Evolutionary conservation across 345 rosid species (phyloP), one percentile per base, ranked within the genome.

Genomic region (Ailanthus altissimus): DNA sequence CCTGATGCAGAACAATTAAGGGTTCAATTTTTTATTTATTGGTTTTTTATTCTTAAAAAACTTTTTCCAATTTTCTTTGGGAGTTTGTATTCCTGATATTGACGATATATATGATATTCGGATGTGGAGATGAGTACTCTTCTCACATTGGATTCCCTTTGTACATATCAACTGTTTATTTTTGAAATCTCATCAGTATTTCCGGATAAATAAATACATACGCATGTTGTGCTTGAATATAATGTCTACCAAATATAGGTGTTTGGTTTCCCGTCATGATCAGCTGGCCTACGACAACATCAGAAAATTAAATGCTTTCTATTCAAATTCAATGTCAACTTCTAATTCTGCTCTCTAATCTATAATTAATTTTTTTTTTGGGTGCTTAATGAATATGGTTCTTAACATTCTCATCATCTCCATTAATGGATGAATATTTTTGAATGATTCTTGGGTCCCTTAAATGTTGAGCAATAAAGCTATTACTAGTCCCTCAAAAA

Each of bases 141-240:
- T 42, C 7, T 28, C 15, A 32, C 73, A 32, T 50, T 49, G 43
- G 72, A 68, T 47, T 26, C 72, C 38, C 51, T 67, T 45, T 8
- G 69, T 40, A 40, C 49, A 42, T n/a, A 20, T 54, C 11, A 25
- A 54, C 59, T n/a, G 26, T 54, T 54, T 54, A 2, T 25, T 21
- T 15, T 3, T 67, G 72, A 36, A 23, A 67, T 45, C 71, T 21
- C 18, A 23, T 67, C 70, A 13, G 23, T 60, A 46, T 46, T 45
- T 18, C 2, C 46, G 32, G 23, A 28, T 65, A 20, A 42, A 43
- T 65, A 8, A 15, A 32, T 15, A 51, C 15, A 65, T 9, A 42
- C n/a, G 18, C 70, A 58, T 58, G 14, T 72, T 76, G 74, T 79
- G 71, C 73, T 74, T n/a, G 80, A 43, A 67, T 76, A 23, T 12